Evolutionary conservation across 2,329 filamentous ascomycete species (phyloP).

Genomic region (Fusarium scirpi): DNA sequence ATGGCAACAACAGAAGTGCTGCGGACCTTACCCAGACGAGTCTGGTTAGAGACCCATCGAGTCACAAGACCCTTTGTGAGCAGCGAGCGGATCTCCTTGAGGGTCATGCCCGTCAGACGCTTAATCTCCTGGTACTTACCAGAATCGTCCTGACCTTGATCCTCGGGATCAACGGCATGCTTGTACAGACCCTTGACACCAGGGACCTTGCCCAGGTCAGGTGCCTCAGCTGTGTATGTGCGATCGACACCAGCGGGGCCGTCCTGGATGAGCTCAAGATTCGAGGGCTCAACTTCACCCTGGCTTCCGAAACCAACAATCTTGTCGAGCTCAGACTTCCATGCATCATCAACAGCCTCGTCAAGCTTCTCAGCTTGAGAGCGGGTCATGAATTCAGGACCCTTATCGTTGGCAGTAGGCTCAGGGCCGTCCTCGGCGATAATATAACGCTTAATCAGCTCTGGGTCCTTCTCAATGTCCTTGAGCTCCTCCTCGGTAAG

Average conservation of each 20-base stretch:
- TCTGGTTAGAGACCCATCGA: slow-evolving; percentile 89
- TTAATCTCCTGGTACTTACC: slow-evolving; percentile 66
- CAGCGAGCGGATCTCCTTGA: slow-evolving; percentile 66
- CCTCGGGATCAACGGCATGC: slow-evolving; percentile 61
- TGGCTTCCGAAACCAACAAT: slow-evolving; percentile 49
- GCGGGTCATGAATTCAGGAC: slow-evolving; percentile 49
- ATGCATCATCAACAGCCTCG: slow-evolving; percentile 53
- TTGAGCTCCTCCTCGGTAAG: slow-evolving; percentile 63
- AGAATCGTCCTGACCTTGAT: slow-evolving; percentile 63
- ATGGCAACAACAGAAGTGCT: slow-evolving; percentile 81
- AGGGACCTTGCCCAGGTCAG: slow-evolving; percentile 64
- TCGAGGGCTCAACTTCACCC: slow-evolving; percentile 50
- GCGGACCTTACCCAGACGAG: slow-evolving; percentile 91
- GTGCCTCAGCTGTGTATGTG: slow-evolving; percentile 59
- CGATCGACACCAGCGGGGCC: slow-evolving; percentile 52
- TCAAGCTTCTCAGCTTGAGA: slow-evolving; percentile 54
- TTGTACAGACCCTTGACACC: slow-evolving; percentile 66
- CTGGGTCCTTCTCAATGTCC: slow-evolving; percentile 56
- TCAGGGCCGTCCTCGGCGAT: slow-evolving; percentile 48
- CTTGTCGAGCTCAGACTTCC: slow-evolving; percentile 55
- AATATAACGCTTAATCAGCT: slow-evolving; percentile 55
- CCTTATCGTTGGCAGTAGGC: slow-evolving; percentile 43
- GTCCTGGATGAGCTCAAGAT: slow-evolving; percentile 54
- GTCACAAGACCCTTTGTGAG: slow-evolving; percentile 78
- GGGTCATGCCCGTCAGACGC: slow-evolving; percentile 65